Conservation (phyloP, 2,329 filamentous ascomycete genomes). For the Stemphylium vesicarium region DNA sequence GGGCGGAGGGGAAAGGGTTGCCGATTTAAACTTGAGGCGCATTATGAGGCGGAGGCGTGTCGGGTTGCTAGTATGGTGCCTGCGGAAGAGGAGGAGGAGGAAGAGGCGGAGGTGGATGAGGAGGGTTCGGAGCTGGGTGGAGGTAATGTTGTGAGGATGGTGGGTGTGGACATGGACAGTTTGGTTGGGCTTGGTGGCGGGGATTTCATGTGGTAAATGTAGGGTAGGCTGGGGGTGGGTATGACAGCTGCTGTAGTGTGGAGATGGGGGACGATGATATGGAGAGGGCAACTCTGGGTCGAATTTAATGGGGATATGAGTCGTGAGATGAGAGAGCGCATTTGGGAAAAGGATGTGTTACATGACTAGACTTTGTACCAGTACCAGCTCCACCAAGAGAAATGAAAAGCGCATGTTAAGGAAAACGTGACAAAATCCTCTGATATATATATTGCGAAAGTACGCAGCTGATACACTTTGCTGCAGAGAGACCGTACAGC, state of each 20-base stretch:
- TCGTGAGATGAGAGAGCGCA: too few species aligned
- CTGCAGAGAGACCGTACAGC: too few species aligned
- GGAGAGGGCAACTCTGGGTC: too few species aligned
- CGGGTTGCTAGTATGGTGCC: slow-evolving; percentile 30
- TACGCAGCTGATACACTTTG: too few species aligned
- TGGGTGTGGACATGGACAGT: neutral
- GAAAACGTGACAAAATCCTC: too few species aligned
- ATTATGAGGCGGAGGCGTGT: slow-evolving; percentile 26
- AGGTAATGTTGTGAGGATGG: neutral
- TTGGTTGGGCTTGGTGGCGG: neutral
- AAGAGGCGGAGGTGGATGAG: neutral
- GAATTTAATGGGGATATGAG: too few species aligned
- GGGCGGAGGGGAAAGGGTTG: slow-evolving; percentile 26
- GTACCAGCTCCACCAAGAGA: too few species aligned
- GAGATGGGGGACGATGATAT: neutral
- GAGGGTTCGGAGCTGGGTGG: neutral
- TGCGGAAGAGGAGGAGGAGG: neutral
- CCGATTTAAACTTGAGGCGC: slow-evolving; percentile 32
- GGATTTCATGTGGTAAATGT: slow-evolving; percentile 1
- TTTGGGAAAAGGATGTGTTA: too few species aligned
- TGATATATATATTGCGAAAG: too few species aligned
- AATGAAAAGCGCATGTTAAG: too few species aligned
- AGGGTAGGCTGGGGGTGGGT: too few species aligned
- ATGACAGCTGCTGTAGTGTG: neutral
- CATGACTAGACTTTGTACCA: too few species aligned